Base-by-base conservation (phyloP, 371 early-diverging fungal genomes). In the Syncephalastrum monosporum region DNA sequence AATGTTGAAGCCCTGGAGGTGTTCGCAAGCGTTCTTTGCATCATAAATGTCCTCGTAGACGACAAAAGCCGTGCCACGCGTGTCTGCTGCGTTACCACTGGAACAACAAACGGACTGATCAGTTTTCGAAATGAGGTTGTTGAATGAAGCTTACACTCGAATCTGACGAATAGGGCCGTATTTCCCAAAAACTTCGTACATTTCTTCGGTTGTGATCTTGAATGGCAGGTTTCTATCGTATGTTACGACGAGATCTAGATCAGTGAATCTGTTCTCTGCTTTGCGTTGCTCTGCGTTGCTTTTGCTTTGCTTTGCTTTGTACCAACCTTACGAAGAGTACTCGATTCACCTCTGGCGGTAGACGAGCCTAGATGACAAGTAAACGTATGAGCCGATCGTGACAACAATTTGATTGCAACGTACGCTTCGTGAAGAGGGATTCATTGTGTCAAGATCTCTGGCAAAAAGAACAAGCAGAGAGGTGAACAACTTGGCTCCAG, bases 1-100 rank as follows among this genome's bases (percentile, higher is more conserved):
- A 56, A 98, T 89, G 64, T 97, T 97, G 78, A 95, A 97, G 47
- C 97, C 97, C 52, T 90, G 88, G 33, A 97, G 67, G 63, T 95
- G 96, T 52, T 96, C 96, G 65, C 95, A 95, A 0, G 99, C 99
- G 23, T 90, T 89, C 69, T 96, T 95, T 33, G 98, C 97, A 65
- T 97, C 96, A 63, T 88, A 94, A n/a, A 98, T 95, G 54, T 97
- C 97, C 60, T 97, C 96, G 63, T 96, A 98, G 41, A 95, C 89
- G 17, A 98, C 96, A 75, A 91, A 97, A 17, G 96, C 98, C 16
- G 95, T 95, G 47, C 98, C 98, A 53, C 86, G 77, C 2, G 99
- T 97, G 55, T 94, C 94, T 41, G 77, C 72, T 16, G 87, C 88
- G 55, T 83, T 91, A 10, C 99, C 97, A 56, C 86, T 84, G 54